Base-by-base conservation (phyloP, 768 basidiomycete genomes). In the Hygrophorus russula region DNA sequence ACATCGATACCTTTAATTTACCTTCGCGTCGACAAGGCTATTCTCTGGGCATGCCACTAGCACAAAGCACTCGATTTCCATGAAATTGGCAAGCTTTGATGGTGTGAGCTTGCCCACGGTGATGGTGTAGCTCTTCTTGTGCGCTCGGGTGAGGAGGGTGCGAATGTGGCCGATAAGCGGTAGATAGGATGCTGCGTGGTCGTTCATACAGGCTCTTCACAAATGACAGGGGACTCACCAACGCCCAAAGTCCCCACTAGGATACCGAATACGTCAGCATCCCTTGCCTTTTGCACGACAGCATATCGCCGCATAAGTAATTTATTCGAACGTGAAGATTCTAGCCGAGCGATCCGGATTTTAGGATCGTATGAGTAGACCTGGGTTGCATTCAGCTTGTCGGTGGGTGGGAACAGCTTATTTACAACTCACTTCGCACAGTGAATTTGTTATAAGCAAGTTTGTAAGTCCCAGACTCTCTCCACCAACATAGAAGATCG, bases 21-120 rank as follows among this genome's bases (percentile, higher is more conserved):
- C 82, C 64, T 83, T 84, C 3, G 78, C 70, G 15, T 87, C 84
- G 29, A 83, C 68, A 18, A 97, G 56, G 41, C 83, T 87, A 52
- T 94, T 94, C 58, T 99, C 93, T 0, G 83, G 84, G 60, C 96
- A 99, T 2, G 93, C 93, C 3, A 96, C 87, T 46, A 96, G 70
- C 13, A 97, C 82, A 54, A 91, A 98, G 54, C 92, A 94, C 56
- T 97, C 94, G 39, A 99, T 82, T 59, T 97, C 93, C 54, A 86
- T 73, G 59, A 97, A 98, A 61, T 98, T 99, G 7, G 82, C 94
- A 15, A 98, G 71, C 55, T 98, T 98, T 5, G 91, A 76, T 0
- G 96, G 93, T 52, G 89, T 96, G 37, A 96, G 74, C 61, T 94
- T 91, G 30, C 96, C 94, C 0, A 99, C 93, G 42, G 80, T 86